Evolutionary conservation across 371 early-diverging fungal species (phyloP), one percentile per base, ranked within the genome.

Genomic region (Mortierella sp.): DNA sequence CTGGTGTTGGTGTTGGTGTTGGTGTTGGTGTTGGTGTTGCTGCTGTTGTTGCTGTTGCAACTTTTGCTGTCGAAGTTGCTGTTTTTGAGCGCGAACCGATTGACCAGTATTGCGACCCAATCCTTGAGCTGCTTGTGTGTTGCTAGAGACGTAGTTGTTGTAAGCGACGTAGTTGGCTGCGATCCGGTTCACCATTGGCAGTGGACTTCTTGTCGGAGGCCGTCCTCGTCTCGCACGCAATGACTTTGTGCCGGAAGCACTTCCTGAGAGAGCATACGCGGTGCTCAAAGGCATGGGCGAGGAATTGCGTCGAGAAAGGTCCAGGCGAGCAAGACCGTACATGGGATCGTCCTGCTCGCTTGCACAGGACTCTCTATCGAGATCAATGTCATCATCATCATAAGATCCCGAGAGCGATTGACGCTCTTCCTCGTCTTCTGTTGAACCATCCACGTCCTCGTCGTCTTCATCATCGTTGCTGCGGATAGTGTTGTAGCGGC

Each of bases 301-400:
- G 1, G 76, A 74, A 41, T 74, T 74, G 17, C 76, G 64, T 19
- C 68, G 63, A 10, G 76, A 74, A 2, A 74, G 46, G 41, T 74
- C 68, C 21, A 74, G 57, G 1, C 76, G 68, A 25, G 76, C 76
- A 41, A 74, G 65, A 16, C 61, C 60, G 45, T 60, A 74, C 76
- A 74, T 74, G 10, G 76, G 68, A 29, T 74, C 76, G 9, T 74
- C 76, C 44, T 68, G 76, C n/a, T 74, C 76, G 25, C 68, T 68
- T 10, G 61, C 46, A 24, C 69, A 74, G n/a, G 76, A 68, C 24
- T 64, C 76, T 9, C 68, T 68, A 16, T 68, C 76, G 25, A 73
- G 58, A 27, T 73, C 76, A 14, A 74, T 61, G 21, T 74, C 69
- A 9, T 74, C 76, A 9, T 47, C 76, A 14, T 74, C 68, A 14